Evolutionary conservation across 2,329 filamentous ascomycete genomes (phyloP).

Genomic region (Diplodia sapinea): DNA sequence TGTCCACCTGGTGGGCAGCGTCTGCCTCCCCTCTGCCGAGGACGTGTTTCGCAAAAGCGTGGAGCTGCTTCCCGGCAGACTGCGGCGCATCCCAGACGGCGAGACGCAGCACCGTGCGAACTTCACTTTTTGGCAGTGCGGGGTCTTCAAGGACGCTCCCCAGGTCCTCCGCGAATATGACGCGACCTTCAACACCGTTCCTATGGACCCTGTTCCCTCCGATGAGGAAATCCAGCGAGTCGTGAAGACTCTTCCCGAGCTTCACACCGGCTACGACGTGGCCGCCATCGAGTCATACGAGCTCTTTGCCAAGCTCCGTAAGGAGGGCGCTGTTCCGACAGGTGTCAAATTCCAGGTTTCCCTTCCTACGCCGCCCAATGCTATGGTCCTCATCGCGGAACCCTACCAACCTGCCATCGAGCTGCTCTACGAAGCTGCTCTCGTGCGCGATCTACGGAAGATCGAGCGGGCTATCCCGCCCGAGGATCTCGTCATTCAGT

Average conservation of each 20-base stretch:
- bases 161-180: slow-evolving; percentile 28
- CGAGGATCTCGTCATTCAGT: slow-evolving; percentile 46
- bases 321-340: slow-evolving; percentile 40
- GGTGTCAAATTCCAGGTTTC: slow-evolving; percentile 45
- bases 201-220: neutral
- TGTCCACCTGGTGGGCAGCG: slow-evolving; percentile 36
- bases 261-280: slow-evolving; percentile 43
- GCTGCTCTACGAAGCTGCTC: slow-evolving; percentile 44
- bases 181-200: neutral
- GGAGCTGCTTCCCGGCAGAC: slow-evolving; percentile 30
- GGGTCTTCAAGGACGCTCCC: slow-evolving; percentile 29
- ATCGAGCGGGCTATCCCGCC: slow-evolving; percentile 44
- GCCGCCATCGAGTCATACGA: slow-evolving; percentile 45
- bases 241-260: slow-evolving; percentile 29
- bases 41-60: slow-evolving; percentile 31
- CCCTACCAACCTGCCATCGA: slow-evolving; percentile 41
- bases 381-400: slow-evolving; percentile 34
- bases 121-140: slow-evolving; percentile 33
- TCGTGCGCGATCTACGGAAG: slow-evolving; percentile 39
- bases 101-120: slow-evolving; percentile 33
- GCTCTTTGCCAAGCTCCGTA: slow-evolving; percentile 40
- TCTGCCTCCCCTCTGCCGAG: slow-evolving; percentile 30
- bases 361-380: slow-evolving; percentile 40
- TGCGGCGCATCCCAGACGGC: slow-evolving; percentile 36
- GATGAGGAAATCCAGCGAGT: slow-evolving; percentile 29